Base-by-base conservation (phyloP, 306 rosid genomes). In the Acacia confusa region DNA sequence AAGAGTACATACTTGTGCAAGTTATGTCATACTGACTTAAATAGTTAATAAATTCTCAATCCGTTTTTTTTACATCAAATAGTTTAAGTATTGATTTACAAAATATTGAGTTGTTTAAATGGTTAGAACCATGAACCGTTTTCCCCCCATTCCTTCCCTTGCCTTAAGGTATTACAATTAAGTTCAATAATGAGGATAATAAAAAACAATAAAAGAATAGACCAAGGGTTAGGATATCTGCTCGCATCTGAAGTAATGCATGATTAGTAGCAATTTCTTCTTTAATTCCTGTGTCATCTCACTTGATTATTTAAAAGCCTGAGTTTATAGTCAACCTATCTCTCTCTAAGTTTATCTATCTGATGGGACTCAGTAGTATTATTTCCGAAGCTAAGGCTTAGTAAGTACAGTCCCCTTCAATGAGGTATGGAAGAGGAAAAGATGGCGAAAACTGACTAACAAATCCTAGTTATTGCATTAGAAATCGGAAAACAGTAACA, bases 1-100 rank as follows among this genome's bases (percentile, higher is more conserved):
- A 76, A 57, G 78, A 65, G 61, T 75, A 55, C 66, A 72, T 72
- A 22, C 57, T 58, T 30, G n/a, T 66, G 20, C 73, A 66, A 53
- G 41, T 61, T 57, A 24, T 72, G 53, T 71, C 53, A 10, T 38
- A n/a, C 30, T 58, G 40, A 40, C 16, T 76, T 60, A 28, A 57
- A 74, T 20, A 36, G 9, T 75, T 45, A 24, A 24, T 11, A 74
- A 9, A 8, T 50, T 50, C 11, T 53, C 34, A 34, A 36, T 36
- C 24, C 32, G 9, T 2, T 85, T 77, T 60, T 85, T 55, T 32
- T 24, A 19, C 32, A 3, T 70, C 28, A 45, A 75, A 48, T 75
- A 60, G 65, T 63, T 71, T 13, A 43, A 19, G 61, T 47, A 14
- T 55, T 64, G 52, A 60, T 81, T 74, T 64, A 36, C 17, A 28